These are phyloP conservation scores for Talaromyces sp. DNA, from an alignment of 2,329 filamentous ascomycete species.

Conservation along the genomic window DNA sequence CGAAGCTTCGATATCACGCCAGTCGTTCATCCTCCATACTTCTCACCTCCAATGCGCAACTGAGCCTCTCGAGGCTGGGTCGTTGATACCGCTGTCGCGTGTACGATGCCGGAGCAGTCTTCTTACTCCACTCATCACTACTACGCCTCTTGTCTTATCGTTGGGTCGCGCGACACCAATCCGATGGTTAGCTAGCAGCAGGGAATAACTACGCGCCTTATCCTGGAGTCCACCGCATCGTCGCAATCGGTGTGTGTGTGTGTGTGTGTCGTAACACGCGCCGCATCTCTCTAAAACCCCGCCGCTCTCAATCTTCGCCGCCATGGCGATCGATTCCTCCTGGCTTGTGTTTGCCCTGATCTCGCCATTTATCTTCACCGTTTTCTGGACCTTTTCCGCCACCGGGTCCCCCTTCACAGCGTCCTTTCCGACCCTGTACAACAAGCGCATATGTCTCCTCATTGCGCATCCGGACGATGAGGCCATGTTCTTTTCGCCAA, in stretches of 20 bases:
- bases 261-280: not conserved
- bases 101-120: not conserved
- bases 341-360: conserved; percentile 10
- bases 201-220: not conserved
- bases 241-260: not conserved
- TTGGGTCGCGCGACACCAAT: not conserved
- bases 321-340: conserved; percentile 7
- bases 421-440: conserved; percentile 58
- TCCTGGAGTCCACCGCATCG: not conserved
- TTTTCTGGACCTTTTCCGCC: conserved; percentile 40
- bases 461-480: conserved; percentile 98
- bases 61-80: not conserved
- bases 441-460: conserved; percentile 84
- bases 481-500: conserved; percentile 98
- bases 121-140: not conserved
- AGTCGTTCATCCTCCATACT: not conserved
- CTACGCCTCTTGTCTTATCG: not conserved
- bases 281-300: not conserved
- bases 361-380: conserved; percentile 18
- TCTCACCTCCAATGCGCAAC: not conserved
- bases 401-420: conserved; percentile 37
- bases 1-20: not conserved
- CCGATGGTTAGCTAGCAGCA: not conserved
- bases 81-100: not conserved
- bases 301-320: not conserved